Conservation (phyloP, 768 basidiomycete genomes). For the Tylopilus cervinicoccineus region DNA sequence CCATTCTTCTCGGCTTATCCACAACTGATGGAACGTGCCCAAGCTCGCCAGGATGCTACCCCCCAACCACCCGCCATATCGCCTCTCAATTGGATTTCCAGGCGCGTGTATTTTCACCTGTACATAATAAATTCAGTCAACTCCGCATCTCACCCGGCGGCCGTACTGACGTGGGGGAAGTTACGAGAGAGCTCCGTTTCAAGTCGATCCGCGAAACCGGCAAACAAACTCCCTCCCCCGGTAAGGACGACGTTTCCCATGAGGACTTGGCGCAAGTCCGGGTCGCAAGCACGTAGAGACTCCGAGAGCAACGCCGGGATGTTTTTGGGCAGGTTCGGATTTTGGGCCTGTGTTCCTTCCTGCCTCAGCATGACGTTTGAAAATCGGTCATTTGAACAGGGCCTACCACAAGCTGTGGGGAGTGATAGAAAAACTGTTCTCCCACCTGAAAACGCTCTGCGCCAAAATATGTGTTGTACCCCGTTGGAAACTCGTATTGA, state of each 20-base stretch:
- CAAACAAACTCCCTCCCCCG: conserved; percentile 87
- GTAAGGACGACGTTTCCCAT: conserved; percentile 92
- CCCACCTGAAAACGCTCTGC: conserved; percentile 78
- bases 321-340: conserved; percentile 69
- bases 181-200: conserved; percentile 68
- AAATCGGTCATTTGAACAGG: not conserved
- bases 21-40: conserved; percentile 96
- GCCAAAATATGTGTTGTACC: conserved; percentile 82
- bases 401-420: conserved; percentile 49
- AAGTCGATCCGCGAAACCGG: conserved; percentile 84
- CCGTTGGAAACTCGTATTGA: conserved; percentile 95
- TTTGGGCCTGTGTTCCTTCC: conserved; percentile 36
- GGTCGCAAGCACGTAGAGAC: conserved; percentile 81
- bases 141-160: not conserved
- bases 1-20: conserved; percentile 94
- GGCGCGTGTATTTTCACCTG: conserved; percentile 92
- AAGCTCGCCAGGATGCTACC: conserved; percentile 92
- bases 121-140: conserved; percentile 17
- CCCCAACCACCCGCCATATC: conserved; percentile 93
- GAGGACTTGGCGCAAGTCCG: conserved; percentile 86
- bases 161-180: conserved; percentile 69
- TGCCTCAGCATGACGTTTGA: conserved; percentile 7
- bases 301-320: conserved; percentile 74
- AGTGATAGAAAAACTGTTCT: conserved; percentile 86
- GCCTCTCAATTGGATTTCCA: conserved; percentile 84